Evolutionary conservation across 768 basidiomycete genomes (phyloP), one percentile per base, ranked within the genome.

Genomic region (Daedaleopsis sinensis): DNA sequence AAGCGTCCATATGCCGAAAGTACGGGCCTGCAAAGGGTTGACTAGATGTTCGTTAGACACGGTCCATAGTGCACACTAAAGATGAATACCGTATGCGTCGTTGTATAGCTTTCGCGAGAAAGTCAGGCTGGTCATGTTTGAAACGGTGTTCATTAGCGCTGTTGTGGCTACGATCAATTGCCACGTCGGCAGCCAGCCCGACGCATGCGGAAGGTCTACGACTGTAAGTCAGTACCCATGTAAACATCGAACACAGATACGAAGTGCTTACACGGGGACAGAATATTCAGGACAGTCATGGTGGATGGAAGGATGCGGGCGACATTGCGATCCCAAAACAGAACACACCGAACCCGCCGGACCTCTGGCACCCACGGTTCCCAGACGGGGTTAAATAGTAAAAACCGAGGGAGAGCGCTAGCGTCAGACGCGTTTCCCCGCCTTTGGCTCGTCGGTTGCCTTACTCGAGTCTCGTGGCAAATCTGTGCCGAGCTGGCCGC

Each of bases 1-100:
- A 53, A 96, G 73, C 0, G 96, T 98, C 96, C 96, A 99, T 1
- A 86, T 82, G 1, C 84, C 96, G 71, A 97, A 97, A 5, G 94
- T 92, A 49, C 96, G 84, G 39, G 93, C 90, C 65, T 96, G 93
- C 19, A 98, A 81, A 18, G 81, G 75, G 8, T 93, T 95, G 12
- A 99, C 96, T 96, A 75, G 23, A 56, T 32, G 27, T 32, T 7
- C 7, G 27, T 32, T 32, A 32, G 27, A 32, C 27, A 32, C 27
- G 7, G 27, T 32, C 13, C 39, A 42, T 42, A 10, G 44, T 50
- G 57, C 36, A 21, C 10, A 19, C 38, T 64, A 37, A 21, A 24
- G 50, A 5, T 3, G 52, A 53, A 19, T 48, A 69, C 67, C 67
- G 54, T 78, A 69, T 15, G 70, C 67, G 10, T 72, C 72, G 19